phyloP scores from a whole-genome alignment of 805 yeast genomes.

The Sugiyamaella chiloensis region DNA sequence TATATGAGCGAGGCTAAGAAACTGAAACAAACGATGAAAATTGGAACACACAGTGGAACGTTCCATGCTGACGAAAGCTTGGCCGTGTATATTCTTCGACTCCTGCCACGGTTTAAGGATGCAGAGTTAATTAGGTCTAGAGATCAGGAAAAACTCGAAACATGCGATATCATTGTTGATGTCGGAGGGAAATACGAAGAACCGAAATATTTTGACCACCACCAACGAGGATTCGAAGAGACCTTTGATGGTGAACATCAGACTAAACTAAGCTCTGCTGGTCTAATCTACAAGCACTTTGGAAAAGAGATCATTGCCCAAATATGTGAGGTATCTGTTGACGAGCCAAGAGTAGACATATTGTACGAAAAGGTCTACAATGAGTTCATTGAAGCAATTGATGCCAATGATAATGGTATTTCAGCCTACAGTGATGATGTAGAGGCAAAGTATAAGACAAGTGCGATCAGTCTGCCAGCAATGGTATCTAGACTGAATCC shows the following conservation, averaged over 20 bases:
- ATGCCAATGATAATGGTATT: slow-evolving; percentile 95
- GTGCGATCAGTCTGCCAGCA: slow-evolving; percentile 72
- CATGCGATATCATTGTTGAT: slow-evolving; percentile 89
- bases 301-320: slow-evolving; percentile 43
- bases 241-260: slow-evolving; percentile 59
- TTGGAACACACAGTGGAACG: slow-evolving; percentile 76
- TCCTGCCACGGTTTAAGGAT: slow-evolving; percentile 63
- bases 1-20: slow-evolving; percentile 13
- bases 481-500: slow-evolving; percentile 82
- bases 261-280: slow-evolving; percentile 91
- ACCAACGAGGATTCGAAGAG: slow-evolving; percentile 85
- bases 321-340: slow-evolving; percentile 42
- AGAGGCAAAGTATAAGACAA: slow-evolving; percentile 64
- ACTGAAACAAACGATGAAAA: slow-evolving; percentile 43
- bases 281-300: slow-evolving; percentile 73
- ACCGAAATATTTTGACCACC: slow-evolving; percentile 87
- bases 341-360: slow-evolving; percentile 49
- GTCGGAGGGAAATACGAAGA: slow-evolving; percentile 91
- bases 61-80: slow-evolving; percentile 97
- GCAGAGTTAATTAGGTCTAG: slow-evolving; percentile 80
- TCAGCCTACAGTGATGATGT: slow-evolving; percentile 59
- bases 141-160: slow-evolving; percentile 76
- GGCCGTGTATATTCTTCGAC: slow-evolving; percentile 81
- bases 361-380: slow-evolving; percentile 76
- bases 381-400: slow-evolving; percentile 86